phyloP scores from a whole-genome alignment of 2,329 filamentous ascomycete species.

The Fusarium pseudograminearum region DNA sequence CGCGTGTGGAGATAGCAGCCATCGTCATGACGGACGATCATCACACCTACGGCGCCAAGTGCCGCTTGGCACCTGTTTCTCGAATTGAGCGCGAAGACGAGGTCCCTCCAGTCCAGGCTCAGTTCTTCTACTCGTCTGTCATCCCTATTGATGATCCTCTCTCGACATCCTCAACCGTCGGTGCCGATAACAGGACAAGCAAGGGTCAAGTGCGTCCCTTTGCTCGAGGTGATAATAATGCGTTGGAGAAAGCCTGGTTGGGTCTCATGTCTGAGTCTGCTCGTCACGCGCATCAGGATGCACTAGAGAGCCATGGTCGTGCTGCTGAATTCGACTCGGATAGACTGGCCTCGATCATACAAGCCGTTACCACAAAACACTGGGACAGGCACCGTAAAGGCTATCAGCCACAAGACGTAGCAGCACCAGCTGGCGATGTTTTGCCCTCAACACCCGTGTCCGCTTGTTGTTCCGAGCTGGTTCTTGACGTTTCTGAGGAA shows the following conservation, averaged over 20 bases:
- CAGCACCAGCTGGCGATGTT: constrained; percentile 46
- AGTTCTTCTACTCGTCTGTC: constrained; percentile 88
- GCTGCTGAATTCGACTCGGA: constrained; percentile 27
- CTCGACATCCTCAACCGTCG: constrained; percentile 70
- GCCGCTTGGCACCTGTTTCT: constrained; percentile 64
- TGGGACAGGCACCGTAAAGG: constrained; percentile 59
- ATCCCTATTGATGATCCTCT: constrained; percentile 90
- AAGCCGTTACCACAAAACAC: constrained; percentile 60
- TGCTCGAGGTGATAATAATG: constrained; percentile 80
- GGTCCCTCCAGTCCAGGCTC: constrained; percentile 72
- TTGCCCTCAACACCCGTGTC: constrained; percentile 50
- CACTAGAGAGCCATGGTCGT: constrained; percentile 35
- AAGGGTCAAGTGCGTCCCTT: constrained; percentile 80
- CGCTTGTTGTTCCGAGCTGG: constrained; percentile 63
- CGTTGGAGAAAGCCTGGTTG: constrained; percentile 83
- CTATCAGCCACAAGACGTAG: constrained; percentile 50
- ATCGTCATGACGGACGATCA: constrained; percentile 38
- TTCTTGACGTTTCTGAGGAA: constrained; percentile 60
- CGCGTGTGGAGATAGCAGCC: constrained; percentile 12
- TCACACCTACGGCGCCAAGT: constrained; percentile 72
- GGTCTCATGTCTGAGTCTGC: constrained; percentile 65
- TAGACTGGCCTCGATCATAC: constrained; percentile 53
- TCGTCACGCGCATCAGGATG: constrained; percentile 60
- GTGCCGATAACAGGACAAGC: constrained; percentile 62
- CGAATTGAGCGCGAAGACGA: constrained; percentile 56